Percentiles rank a stretch among this genome's conserved stretches.
These are phyloP conservation scores for Silene vulgaris DNA, from an alignment of 179 eudicot genomes.

Conservation along the genomic window DNA sequence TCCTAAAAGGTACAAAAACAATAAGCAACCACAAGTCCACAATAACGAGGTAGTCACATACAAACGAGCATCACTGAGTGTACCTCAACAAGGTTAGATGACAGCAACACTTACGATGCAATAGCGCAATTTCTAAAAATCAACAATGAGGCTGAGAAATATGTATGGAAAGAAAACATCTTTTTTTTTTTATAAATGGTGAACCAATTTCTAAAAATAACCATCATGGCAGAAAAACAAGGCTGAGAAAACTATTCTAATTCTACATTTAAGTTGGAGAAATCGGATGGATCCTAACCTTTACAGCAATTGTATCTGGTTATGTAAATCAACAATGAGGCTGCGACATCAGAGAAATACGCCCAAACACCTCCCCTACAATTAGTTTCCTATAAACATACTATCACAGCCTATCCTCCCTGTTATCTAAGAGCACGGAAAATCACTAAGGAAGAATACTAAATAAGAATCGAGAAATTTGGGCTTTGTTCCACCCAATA, in stretches of 20 bases:
- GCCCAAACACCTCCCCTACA: constrained; percentile 19
- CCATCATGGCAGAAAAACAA: constrained; percentile 22
- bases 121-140: no score
- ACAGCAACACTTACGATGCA: no score
- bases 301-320: constrained; percentile 24
- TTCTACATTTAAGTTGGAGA: constrained; percentile 22
- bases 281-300: constrained; percentile 26
- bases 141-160: no score
- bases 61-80: no score
- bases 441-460: constrained; percentile 12
- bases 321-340: constrained; percentile 27
- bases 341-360: constrained; percentile 24
- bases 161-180: neutral
- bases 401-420: constrained; percentile 21
- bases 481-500: constrained; percentile 18
- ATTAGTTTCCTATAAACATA: constrained; percentile 13
- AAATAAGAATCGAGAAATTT: constrained; percentile 14
- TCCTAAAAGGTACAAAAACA: no score
- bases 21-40: no score
- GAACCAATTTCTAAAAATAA: constrained; percentile 11
- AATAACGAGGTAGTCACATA: no score
- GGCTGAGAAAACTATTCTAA: constrained; percentile 17
- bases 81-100: no score
- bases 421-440: constrained; percentile 12
- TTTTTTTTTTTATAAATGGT: neutral